Percentiles rank a stretch among this genome's conserved stretches.
Evolutionary conservation across 2,329 filamentous ascomycete genomes (phyloP).

Genomic region (Sarocladium brachiariae): DNA sequence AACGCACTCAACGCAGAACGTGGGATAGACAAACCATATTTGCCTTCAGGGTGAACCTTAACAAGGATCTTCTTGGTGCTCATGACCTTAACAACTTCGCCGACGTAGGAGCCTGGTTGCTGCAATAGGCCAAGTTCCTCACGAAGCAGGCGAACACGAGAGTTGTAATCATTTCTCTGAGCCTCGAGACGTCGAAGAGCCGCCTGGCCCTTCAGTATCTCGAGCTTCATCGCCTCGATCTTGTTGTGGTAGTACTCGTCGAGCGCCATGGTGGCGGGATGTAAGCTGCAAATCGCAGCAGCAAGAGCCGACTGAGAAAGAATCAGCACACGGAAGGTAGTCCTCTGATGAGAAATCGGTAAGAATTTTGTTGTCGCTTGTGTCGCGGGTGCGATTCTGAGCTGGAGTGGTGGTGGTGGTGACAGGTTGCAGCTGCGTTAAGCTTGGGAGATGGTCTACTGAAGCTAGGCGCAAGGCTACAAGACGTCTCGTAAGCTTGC

Average conservation of each 20-base stretch:
- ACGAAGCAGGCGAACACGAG: slow-evolving; percentile 83
- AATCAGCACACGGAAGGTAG: slow-evolving; percentile 10
- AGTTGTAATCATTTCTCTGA: slow-evolving; percentile 99
- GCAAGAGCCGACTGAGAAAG: slow-evolving; percentile 4
- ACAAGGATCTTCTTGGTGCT: slow-evolving; percentile 98
- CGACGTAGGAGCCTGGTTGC: slow-evolving; percentile 96
- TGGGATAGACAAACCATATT: slow-evolving; percentile 93
- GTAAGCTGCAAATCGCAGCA: slow-evolving; percentile 10
- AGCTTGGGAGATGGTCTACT: slow-evolving; percentile 10
- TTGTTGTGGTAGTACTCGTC: slow-evolving; percentile 99
- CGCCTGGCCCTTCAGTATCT: slow-evolving; percentile 98
- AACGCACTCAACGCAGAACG: no score
- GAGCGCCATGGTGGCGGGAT: slow-evolving; percentile 73
- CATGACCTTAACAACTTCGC: slow-evolving; percentile 99
- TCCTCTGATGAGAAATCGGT: background rate
- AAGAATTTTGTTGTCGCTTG: background rate
- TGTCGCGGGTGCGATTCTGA: background rate
- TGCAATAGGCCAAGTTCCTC: slow-evolving; percentile 95
- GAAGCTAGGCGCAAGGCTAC: slow-evolving; percentile 18
- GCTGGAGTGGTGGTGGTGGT: background rate
- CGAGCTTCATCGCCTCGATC: slow-evolving; percentile 99
- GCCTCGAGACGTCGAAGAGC: slow-evolving; percentile 91
- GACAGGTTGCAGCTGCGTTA: background rate
- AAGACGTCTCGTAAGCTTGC: slow-evolving; percentile 19
- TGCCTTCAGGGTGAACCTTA: slow-evolving; percentile 97